Conservation (phyloP, 371 early-diverging fungal genomes). For the Pancytospora epiphaga region DNA sequence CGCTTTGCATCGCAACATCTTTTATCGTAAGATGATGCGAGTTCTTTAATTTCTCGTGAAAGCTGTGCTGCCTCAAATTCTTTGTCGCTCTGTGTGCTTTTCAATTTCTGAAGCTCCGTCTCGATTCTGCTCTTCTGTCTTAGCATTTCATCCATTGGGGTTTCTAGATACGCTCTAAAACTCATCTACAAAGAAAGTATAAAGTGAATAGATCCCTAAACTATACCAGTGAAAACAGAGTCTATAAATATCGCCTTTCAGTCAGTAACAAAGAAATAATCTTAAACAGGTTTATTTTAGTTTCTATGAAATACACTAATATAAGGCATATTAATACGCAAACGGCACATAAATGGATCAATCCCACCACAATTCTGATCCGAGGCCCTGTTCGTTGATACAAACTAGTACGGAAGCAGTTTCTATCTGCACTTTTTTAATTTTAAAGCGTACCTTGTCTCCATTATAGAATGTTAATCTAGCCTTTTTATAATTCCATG, state of each 20-base stretch:
- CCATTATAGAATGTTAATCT: conserved; percentile 22
- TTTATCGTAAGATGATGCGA: not conserved
- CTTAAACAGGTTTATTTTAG: no score
- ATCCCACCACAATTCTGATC: conserved; percentile 44
- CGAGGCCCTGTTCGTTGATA: conserved; percentile 36
- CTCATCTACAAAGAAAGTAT: no score
- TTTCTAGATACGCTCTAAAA: no score
- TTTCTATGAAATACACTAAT: no score
- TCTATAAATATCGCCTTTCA: no score
- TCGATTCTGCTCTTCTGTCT: conserved; percentile 18
- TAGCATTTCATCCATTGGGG: not conserved
- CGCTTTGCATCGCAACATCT: not conserved
- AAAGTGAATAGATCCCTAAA: no score
- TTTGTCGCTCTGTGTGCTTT: not conserved
- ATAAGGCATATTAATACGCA: no score
- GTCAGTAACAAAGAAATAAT: no score
- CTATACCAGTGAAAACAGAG: no score
- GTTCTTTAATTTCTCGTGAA: not conserved
- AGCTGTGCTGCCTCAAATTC: not conserved
- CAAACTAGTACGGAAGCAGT: not conserved
- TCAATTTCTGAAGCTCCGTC: not conserved
- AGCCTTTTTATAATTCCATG: conserved; percentile 40
- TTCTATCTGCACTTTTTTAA: conserved; percentile 9
- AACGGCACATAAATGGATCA: no score
- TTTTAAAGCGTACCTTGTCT: conserved; percentile 28